Evolutionary conservation across 768 basidiomycete species (phyloP).

Genomic region (Suillus spraguei): DNA sequence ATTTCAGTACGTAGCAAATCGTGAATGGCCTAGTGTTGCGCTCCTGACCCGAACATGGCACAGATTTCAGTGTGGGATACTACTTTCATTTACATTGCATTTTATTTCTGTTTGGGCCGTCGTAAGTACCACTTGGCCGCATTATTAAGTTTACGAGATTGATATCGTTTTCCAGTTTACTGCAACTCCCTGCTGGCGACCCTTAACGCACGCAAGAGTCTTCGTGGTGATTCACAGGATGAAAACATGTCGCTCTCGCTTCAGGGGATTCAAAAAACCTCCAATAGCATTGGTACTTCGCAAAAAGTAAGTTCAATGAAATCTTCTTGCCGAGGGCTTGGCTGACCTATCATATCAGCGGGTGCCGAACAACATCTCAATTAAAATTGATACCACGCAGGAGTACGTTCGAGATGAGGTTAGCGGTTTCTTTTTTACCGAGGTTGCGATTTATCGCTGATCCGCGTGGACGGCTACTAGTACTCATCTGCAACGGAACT

Average conservation of each 20-base stretch:
- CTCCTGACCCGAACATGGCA: neutral
- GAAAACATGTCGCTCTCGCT: conserved; percentile 25
- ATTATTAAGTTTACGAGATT: neutral
- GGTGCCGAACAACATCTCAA: conserved; percentile 53
- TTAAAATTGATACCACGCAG: conserved; percentile 65
- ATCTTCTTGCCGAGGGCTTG: too few relatives aligned
- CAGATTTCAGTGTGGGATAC: conserved; percentile 50
- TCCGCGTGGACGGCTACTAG: neutral
- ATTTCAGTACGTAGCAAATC: conserved; percentile 40
- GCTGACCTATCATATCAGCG: conserved; percentile 14
- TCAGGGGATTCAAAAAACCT: conserved; percentile 29
- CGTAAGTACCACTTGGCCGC: conserved; percentile 38
- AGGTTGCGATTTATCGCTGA: conserved; percentile 6
- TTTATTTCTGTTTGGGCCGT: conserved; percentile 62
- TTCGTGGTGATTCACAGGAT: conserved; percentile 29
- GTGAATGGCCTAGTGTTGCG: neutral
- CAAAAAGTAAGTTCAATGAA: conserved; percentile 16
- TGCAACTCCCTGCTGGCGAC: conserved; percentile 64
- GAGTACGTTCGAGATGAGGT: conserved; percentile 48
- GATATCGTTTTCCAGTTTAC: conserved; percentile 44
- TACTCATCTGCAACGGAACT: conserved; percentile 8
- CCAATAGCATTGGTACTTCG: conserved; percentile 12
- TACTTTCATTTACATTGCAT: conserved; percentile 58
- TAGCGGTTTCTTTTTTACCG: conserved; percentile 6
- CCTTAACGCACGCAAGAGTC: conserved; percentile 54